Base-by-base conservation (phyloP, 2,329 filamentous ascomycete genomes). In the Aspergillus intermedius region DNA sequence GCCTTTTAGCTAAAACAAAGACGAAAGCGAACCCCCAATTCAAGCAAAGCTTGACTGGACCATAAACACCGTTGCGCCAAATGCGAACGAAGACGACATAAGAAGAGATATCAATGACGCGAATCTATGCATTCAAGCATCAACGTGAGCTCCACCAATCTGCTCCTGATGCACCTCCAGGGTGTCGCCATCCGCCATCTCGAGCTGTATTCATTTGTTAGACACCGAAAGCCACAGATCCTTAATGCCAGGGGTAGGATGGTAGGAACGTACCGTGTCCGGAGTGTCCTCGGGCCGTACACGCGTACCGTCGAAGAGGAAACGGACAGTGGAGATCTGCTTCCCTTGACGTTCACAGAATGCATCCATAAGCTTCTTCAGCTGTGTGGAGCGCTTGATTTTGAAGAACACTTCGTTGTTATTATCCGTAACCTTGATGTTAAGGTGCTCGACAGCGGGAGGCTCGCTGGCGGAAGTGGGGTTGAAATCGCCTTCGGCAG, bases 381-480 rank as follows among this genome's bases (percentile, higher is more conserved):
- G 81, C 69, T 90, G 88, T 1, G 93, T 98, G 19, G 86, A 90
- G 34, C 91, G 83, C 84, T 98, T 98, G 76, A 98, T 98, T 79
- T 98, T 98, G 79, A 98, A 98, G 72, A 97, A 98, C 62, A 98
- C 91, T 69, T 98, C 93, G 69, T 98, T 98, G 76, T 96, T 96
- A 76, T 95, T 96, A 62, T 98, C 93, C 0, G 93, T 97, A 12
- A 98, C 93, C 71, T 98, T 98, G 75, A 98, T 97, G 75, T 98
- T 98, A 4, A 98, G 78, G 71, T 98, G 93, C 74, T 97, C 91
- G 25, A 76, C 76, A 48, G 76, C 74, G 21, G 76, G 65, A 4
- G 69, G 56, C 5, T 60, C 62, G 45, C 50, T 8, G 49, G 52
- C 15, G 34, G 54, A 25, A 47, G 30, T 47, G 75, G 74, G 46